Evolutionary conservation across 257 asterid species (phyloP).

Genomic region (Solanum etuberosum): DNA sequence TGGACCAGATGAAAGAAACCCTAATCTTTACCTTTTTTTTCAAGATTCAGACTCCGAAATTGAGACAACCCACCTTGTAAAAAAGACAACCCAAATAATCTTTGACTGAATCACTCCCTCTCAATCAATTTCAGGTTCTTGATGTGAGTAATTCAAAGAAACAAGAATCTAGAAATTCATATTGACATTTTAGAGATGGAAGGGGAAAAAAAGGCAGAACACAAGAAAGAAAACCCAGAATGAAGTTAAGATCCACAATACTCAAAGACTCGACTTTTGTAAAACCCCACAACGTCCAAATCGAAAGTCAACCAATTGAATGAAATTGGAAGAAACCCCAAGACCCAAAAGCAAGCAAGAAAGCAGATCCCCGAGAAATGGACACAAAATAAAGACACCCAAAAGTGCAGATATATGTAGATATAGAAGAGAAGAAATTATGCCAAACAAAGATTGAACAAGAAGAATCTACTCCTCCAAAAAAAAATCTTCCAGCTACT

Average conservation of each 20-base stretch:
- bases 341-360: not conserved
- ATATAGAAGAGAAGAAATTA: not conserved
- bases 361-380: slow-evolving; percentile 42
- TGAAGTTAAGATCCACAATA: slow-evolving; percentile 13
- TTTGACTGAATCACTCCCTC: not conserved
- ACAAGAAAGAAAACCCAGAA: not conserved
- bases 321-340: not conserved
- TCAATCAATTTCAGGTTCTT: not conserved
- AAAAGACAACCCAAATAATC: not conserved
- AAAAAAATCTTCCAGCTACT: slow-evolving; percentile 3
- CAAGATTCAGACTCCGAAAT: slow-evolving; percentile 1
- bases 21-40: slow-evolving; percentile 22
- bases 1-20: slow-evolving; percentile 44
- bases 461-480: slow-evolving; percentile 3
- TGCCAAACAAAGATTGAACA: not conserved
- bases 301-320: slow-evolving; percentile 4
- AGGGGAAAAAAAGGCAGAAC: not conserved
- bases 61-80: not conserved
- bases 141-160: not conserved
- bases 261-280: slow-evolving; percentile 24
- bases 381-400: slow-evolving; percentile 2
- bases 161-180: not conserved
- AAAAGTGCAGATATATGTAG: slow-evolving; percentile 5
- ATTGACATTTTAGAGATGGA: not conserved
- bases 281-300: slow-evolving; percentile 13